These are phyloP conservation scores for Cladorrhinum sp. DNA, from an alignment of 2,329 filamentous ascomycete genomes.

Conservation along the genomic window DNA sequence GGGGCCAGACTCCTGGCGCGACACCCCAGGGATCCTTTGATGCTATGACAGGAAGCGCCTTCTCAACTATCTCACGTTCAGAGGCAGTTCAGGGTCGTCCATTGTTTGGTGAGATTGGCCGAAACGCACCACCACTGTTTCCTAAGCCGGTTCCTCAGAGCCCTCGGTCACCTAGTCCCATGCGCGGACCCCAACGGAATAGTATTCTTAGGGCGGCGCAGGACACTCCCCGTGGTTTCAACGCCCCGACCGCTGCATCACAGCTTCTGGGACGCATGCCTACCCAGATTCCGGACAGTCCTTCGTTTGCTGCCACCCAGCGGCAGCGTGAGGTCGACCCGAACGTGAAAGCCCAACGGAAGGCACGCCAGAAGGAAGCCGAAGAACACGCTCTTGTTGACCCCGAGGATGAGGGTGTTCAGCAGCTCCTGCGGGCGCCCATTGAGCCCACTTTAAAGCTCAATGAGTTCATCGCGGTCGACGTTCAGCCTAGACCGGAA, in stretches of 20 bases:
- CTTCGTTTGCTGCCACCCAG: constrained; percentile 35
- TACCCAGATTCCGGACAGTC: constrained; percentile 30
- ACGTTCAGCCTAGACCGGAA: constrained; percentile 27
- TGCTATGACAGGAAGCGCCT: constrained; percentile 43
- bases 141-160: constrained; percentile 53
- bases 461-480: constrained; percentile 65
- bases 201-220: constrained; percentile 41
- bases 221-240: constrained; percentile 56
- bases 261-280: constrained; percentile 47
- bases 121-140: constrained; percentile 49
- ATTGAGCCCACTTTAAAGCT: constrained; percentile 60
- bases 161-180: constrained; percentile 70
- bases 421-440: constrained; percentile 58
- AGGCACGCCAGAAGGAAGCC: constrained; percentile 50
- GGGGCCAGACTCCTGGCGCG: constrained; percentile 47
- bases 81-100: constrained; percentile 43
- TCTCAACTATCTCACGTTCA: constrained; percentile 45
- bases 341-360: constrained; percentile 50
- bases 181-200: constrained; percentile 56
- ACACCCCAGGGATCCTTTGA: constrained; percentile 58
- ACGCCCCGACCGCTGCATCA: constrained; percentile 57
- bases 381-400: constrained; percentile 58
- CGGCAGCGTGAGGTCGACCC: constrained; percentile 42
- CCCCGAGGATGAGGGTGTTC: constrained; percentile 67
- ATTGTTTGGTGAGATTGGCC: constrained; percentile 54